A percentile compares a stretch with the other conserved stretches of the same genome.
These are phyloP conservation scores for Phytophthora boehmeriae DNA, from an alignment of 352 stramenopile genomes.

Conservation along the genomic window DNA sequence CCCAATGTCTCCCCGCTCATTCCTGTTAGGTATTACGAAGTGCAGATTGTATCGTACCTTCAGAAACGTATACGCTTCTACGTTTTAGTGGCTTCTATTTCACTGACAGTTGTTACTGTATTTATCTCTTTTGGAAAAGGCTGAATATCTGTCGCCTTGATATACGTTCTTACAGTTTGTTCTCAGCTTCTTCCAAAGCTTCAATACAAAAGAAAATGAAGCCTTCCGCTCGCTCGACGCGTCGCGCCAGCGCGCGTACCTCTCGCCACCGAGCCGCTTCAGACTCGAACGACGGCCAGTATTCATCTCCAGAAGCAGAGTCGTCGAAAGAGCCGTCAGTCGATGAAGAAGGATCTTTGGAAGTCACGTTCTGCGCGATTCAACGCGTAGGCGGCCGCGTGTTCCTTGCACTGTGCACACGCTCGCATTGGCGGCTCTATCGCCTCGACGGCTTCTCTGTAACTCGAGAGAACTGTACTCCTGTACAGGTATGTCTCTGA, in stretches of 20 bases:
- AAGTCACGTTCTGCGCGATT: slow-evolving; percentile 72
- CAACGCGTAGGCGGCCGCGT: slow-evolving; percentile 55
- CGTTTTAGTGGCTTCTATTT: not conserved
- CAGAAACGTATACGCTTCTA: not conserved
- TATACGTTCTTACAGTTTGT: slow-evolving; percentile 17
- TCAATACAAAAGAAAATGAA: slow-evolving; percentile 30
- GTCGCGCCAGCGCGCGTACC: slow-evolving; percentile 33
- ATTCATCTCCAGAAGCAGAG: slow-evolving; percentile 3
- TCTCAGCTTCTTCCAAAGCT: slow-evolving; percentile 6
- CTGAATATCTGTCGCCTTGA: slow-evolving; percentile 3
- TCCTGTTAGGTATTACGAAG: not conserved
- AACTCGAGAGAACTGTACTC: slow-evolving; percentile 44
- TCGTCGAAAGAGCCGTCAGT: slow-evolving; percentile 16
- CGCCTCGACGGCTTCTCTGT: slow-evolving; percentile 58
- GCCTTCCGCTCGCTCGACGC: slow-evolving; percentile 23
- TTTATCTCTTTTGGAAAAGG: too few species aligned
- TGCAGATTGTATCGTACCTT: not conserved
- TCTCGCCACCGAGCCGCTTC: slow-evolving; percentile 12
- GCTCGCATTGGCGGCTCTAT: slow-evolving; percentile 58
- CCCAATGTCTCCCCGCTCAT: slow-evolving; percentile 62
- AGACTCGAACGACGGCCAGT: not conserved
- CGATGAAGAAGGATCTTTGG: slow-evolving; percentile 24
- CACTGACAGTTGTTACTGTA: not conserved
- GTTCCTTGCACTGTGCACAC: slow-evolving; percentile 68
- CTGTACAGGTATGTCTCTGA: slow-evolving; percentile 45